Percentiles rank a stretch among this genome's conserved stretches.
Conservation (phyloP, 2,329 filamentous ascomycete species). For the Colletotrichum sp. region DNA sequence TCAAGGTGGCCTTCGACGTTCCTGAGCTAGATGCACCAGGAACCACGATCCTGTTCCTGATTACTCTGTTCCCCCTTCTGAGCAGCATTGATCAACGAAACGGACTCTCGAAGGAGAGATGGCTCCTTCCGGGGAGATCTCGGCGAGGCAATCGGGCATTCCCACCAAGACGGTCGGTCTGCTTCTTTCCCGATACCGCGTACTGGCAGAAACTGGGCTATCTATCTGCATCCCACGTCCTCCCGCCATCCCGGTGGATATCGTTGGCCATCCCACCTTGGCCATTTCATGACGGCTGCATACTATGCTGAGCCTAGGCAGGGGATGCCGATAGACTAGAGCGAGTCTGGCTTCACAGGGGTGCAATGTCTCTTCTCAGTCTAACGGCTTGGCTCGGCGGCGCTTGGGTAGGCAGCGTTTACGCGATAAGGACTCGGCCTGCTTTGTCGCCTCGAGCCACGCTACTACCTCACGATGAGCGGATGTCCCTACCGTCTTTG, state of each 20-base stretch:
- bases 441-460: constrained; percentile 2
- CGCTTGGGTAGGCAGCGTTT: constrained; percentile 6
- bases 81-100: not conserved
- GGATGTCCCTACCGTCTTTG: not conserved
- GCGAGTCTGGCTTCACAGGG: not conserved
- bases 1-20: constrained; percentile 1
- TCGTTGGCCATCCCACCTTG: not conserved
- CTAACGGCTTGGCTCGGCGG: constrained; percentile 18
- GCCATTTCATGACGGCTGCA: not conserved
- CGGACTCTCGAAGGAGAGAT: not conserved
- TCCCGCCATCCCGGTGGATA: not conserved
- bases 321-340: not conserved
- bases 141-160: not conserved
- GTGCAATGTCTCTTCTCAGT: not conserved
- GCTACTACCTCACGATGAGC: constrained; percentile 14
- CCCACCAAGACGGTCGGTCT: not conserved
- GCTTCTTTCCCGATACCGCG: not conserved
- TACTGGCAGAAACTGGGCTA: not conserved
- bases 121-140: not conserved
- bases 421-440: constrained; percentile 7
- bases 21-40: constrained; percentile 3
- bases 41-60: not conserved
- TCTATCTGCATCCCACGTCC: not conserved
- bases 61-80: not conserved
- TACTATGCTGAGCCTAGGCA: not conserved